phyloP scores from a whole-genome alignment of 768 basidiomycete genomes.

The Pholiota molesta region DNA sequence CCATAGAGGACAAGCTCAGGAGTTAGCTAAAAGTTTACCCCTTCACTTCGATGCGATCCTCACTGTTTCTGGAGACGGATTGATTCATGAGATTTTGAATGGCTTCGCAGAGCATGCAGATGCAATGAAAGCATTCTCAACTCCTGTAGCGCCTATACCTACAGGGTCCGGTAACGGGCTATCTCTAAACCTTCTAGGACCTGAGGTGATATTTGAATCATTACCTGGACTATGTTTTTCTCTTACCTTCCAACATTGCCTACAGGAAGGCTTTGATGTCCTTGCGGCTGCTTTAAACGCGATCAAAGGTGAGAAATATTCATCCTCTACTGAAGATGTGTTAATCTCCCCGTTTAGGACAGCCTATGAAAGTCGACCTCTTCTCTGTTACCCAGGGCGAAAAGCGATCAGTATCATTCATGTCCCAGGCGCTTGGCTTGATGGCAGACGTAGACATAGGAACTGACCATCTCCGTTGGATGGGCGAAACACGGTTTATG shows the following conservation, averaged over 20 bases:
- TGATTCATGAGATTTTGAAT: conserved; percentile 83
- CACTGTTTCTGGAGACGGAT: conserved; percentile 81
- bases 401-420: conserved; percentile 71
- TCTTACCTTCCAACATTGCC: conserved; percentile 6
- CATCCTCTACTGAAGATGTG: not conserved
- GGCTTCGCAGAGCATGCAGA: conserved; percentile 72
- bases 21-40: conserved; percentile 58
- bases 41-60: conserved; percentile 69
- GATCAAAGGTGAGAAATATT: conserved; percentile 63
- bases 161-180: conserved; percentile 83
- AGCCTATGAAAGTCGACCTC: conserved; percentile 74
- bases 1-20: conserved; percentile 62
- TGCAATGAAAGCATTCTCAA: conserved; percentile 60
- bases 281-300: conserved; percentile 73
- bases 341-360: conserved; percentile 44
- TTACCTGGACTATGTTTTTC: not conserved
- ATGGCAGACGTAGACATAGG: conserved; percentile 87
- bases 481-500: conserved; percentile 82
- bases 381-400: conserved; percentile 75
- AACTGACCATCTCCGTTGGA: conserved; percentile 84
- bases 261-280: conserved; percentile 71
- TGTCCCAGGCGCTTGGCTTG: conserved; percentile 81
- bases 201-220: conserved; percentile 40
- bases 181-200: conserved; percentile 74
- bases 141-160: conserved; percentile 79